phyloP scores from a whole-genome alignment of 805 yeast species.

The Candida sonorensis region DNA sequence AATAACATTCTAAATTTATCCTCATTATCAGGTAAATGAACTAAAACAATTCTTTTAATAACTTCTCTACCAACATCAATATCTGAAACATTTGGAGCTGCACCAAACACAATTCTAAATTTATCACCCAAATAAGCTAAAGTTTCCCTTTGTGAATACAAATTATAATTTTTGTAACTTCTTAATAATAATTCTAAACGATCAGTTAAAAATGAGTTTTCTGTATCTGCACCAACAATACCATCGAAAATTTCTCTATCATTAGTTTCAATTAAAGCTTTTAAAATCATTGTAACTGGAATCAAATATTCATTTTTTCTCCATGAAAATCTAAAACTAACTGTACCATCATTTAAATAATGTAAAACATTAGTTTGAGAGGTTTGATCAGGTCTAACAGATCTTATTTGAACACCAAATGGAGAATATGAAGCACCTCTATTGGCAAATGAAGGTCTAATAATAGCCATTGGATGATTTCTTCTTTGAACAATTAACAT shows the following conservation, averaged over 20 bases:
- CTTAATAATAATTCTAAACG: slow-evolving; percentile 91
- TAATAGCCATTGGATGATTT: slow-evolving; percentile 96
- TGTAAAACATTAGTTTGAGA: slow-evolving; percentile 97
- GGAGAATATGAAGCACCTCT: slow-evolving; percentile 88
- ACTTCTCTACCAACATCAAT: slow-evolving; percentile 87
- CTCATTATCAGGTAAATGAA: slow-evolving; percentile 64
- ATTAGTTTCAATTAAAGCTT: slow-evolving; percentile 83
- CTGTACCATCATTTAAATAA: slow-evolving; percentile 91
- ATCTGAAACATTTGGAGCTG: slow-evolving; percentile 82
- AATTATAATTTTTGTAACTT: slow-evolving; percentile 74
- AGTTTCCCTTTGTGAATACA: slow-evolving; percentile 81
- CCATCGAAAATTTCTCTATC: slow-evolving; percentile 97
- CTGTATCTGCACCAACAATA: slow-evolving; percentile 80
- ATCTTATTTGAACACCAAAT: slow-evolving; percentile 90
- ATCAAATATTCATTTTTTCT: slow-evolving; percentile 90
- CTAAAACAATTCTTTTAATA: slow-evolving; percentile 76
- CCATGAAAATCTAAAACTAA: slow-evolving; percentile 96
- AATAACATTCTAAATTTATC: slow-evolving; percentile 85
- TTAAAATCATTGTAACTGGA: slow-evolving; percentile 87
- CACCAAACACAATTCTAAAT: slow-evolving; percentile 88
- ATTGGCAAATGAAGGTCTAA: slow-evolving; percentile 89
- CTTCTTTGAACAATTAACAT: slow-evolving; percentile 97
- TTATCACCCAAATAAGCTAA: slow-evolving; percentile 92
- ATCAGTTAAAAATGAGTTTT: slow-evolving; percentile 92
- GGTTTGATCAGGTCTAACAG: slow-evolving; percentile 94